Base-by-base conservation (phyloP, 2,329 filamentous ascomycete genomes). In the Chaetomiaceae sp. region DNA sequence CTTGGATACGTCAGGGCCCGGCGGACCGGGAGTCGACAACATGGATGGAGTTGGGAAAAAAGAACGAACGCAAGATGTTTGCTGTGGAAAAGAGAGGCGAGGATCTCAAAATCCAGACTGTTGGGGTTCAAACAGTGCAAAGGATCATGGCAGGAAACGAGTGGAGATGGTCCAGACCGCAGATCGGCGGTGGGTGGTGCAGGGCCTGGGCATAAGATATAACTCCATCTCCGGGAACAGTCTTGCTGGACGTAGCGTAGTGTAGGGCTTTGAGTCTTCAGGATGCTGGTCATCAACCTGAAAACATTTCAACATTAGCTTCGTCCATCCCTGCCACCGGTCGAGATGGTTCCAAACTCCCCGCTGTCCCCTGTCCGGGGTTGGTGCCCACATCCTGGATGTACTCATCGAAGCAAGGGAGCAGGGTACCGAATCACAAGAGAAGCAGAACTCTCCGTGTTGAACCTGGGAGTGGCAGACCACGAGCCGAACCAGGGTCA, bases 1-100 rank as follows among this genome's bases (percentile, higher is more conserved):
- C 33, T 49, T 30, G 19, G 50, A 50, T 10, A 33, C 47, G 21
- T 57, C 55, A 19, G 52, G 49, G 21, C 49, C 52, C 7, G 51
- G 54, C 23, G 54, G 48, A 19, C 31, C 48, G 8, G 3, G 23
- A 13, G 25, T 12, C n/a, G 41, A 39, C n/a, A 30, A n/a, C 48
- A 51, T 46, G 13, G 34, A 13, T 14, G 30, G 8, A 17, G 42
- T 23, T 16, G 27, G 27, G 33, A 16, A 13, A 19, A 33, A 10
- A 33, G 40, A 20, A 31, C 23, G 13, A 20, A 38, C 35, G 20
- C 10, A 42, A 42, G 23, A 43, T 27, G 25, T 27, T 27, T 27
- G n/a, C n/a, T n/a, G n/a, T n/a, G n/a, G n/a, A n/a, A n/a, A n/a
- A n/a, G n/a, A n/a, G n/a, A n/a, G n/a, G n/a, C n/a, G n/a, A n/a